These are phyloP conservation scores for Karstenula rhodostoma DNA, from an alignment of 2,329 filamentous ascomycete genomes.

Conservation along the genomic window DNA sequence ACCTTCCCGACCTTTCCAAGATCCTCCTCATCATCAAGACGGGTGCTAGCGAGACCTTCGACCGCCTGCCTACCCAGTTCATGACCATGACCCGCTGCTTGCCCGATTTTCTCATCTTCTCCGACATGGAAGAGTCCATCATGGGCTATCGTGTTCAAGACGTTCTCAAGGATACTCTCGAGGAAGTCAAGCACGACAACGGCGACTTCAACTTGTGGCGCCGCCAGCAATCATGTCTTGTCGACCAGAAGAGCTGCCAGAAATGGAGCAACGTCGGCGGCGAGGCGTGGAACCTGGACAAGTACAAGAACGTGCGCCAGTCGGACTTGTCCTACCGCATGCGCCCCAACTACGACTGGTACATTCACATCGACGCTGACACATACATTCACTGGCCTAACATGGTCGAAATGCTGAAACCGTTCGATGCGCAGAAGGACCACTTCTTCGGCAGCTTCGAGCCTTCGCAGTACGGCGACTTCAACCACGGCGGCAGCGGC, in stretches of 20 bases:
- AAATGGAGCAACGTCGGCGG: conserved; percentile 11
- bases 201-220: conserved; percentile 14
- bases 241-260: conserved; percentile 17
- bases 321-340: conserved; percentile 8
- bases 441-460: conserved; percentile 15
- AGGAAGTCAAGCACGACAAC: conserved; percentile 11
- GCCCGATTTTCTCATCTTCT: conserved; percentile 15
- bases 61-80: conserved; percentile 13
- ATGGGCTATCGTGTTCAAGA: conserved; percentile 14
- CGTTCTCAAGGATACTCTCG: conserved; percentile 3
- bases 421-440: conserved; percentile 6
- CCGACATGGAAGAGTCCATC: conserved; percentile 14
- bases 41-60: conserved; percentile 14
- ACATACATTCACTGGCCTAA: conserved; percentile 17
- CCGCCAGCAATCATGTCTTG: conserved; percentile 13
- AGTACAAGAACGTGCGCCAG: conserved; percentile 14
- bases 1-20: conserved; percentile 12
- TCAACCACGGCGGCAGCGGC: conserved; percentile 16
- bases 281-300: conserved; percentile 16
- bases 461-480: conserved; percentile 12
- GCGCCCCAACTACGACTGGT: conserved; percentile 18
- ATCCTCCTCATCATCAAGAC: conserved; percentile 18
- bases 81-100: conserved; percentile 15
- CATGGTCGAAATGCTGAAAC: conserved; percentile 14
- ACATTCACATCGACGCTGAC: conserved; percentile 16